phyloP scores from a whole-genome alignment of 495 filamentous ascomycete genomes.

The Chaetomidium leptoderma region DNA sequence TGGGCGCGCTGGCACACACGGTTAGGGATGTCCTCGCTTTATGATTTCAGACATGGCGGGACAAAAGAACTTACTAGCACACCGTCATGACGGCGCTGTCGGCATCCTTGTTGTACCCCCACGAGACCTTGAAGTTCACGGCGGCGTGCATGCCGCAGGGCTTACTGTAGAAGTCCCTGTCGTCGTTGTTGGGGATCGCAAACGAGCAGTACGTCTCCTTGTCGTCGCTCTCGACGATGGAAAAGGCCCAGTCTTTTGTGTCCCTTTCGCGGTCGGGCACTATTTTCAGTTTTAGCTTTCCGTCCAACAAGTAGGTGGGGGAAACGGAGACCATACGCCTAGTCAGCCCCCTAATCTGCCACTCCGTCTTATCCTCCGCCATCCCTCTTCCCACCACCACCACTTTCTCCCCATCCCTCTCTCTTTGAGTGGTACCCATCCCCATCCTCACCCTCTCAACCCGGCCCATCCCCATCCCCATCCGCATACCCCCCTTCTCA shows the following conservation, averaged over 20 bases:
- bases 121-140: conserved; percentile 19
- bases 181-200: neutral
- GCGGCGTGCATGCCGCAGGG: neutral
- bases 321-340: neutral
- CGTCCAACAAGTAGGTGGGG: neutral
- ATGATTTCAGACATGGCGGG: neutral
- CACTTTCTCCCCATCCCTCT: neutral
- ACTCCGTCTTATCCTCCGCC: neutral
- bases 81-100: conserved; percentile 29
- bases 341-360: conserved; percentile 14
- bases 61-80: conserved; percentile 19
- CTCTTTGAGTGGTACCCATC: too few relatives aligned
- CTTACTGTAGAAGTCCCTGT: conserved; percentile 14
- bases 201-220: neutral
- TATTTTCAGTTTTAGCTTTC: neutral
- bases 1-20: neutral
- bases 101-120: conserved; percentile 21
- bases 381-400: neutral
- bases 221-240: conserved; percentile 1
- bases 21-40: neutral
- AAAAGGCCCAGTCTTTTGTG: neutral
- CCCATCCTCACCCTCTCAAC: neutral
- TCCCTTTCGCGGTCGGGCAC: conserved; percentile 2
- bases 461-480: neutral
- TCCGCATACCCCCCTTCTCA: too few relatives aligned